Evolutionary conservation across 2,329 filamentous ascomycete genomes (phyloP).

Genomic region (Trichoderma sp.): DNA sequence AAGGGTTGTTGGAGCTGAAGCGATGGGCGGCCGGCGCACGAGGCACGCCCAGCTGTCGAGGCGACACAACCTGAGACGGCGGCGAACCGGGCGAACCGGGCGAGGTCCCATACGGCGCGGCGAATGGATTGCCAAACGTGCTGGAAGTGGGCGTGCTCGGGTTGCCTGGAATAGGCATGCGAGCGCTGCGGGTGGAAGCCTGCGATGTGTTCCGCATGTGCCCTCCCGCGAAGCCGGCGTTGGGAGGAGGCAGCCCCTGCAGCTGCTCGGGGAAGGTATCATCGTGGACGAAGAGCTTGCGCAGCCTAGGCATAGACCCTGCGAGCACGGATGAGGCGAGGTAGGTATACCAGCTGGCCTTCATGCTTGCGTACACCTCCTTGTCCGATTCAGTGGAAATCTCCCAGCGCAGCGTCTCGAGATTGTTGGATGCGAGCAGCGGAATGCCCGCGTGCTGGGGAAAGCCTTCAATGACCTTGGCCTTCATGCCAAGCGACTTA

Average conservation of each 20-base stretch:
- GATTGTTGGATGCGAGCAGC: slow-evolving; percentile 66
- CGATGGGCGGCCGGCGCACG: slow-evolving; percentile 40
- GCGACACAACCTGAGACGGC: slow-evolving; percentile 33
- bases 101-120: neutral
- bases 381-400: slow-evolving; percentile 64
- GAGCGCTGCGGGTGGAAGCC: slow-evolving; percentile 33
- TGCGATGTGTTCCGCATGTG: slow-evolving; percentile 42
- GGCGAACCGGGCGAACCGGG: slow-evolving; percentile 20
- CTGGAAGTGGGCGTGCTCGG: slow-evolving; percentile 35
- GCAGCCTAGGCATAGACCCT: slow-evolving; percentile 72
- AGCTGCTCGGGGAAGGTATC: slow-evolving; percentile 79
- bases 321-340: slow-evolving; percentile 79
- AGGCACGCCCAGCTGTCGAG: slow-evolving; percentile 37
- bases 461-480: slow-evolving; percentile 54
- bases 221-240: slow-evolving; percentile 38
- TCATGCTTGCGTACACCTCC: slow-evolving; percentile 59
- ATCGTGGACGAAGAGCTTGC: slow-evolving; percentile 82
- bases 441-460: slow-evolving; percentile 53
- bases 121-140: slow-evolving; percentile 29
- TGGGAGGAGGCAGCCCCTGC: slow-evolving; percentile 69
- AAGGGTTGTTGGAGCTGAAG: slow-evolving; percentile 65
- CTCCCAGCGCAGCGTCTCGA: slow-evolving; percentile 79
- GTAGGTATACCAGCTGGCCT: slow-evolving; percentile 77
- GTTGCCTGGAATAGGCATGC: slow-evolving; percentile 28
- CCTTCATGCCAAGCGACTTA: slow-evolving; percentile 57